Evolutionary conservation across 257 asterid genomes (phyloP), one percentile per base, ranked within the genome.

Genomic region (Fraxinus excelsior): DNA sequence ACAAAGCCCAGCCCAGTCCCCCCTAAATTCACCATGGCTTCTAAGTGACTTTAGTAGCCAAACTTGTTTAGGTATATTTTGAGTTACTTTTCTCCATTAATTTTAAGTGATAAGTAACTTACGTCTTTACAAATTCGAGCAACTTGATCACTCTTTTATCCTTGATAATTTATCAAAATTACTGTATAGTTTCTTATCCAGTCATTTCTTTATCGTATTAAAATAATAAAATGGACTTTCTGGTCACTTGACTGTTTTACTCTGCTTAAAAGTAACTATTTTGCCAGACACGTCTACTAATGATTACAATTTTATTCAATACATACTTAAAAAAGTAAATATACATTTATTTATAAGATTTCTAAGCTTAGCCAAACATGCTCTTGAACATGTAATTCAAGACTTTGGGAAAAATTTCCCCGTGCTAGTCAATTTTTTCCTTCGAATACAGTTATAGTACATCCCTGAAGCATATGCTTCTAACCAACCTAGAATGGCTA

Each of bases 401-500:
- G 66, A 31, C 28, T 58, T n/a, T 23, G 29, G 14, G 29, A 58
- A 51, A 51, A 4, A 2, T n/a, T n/a, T 21, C 28, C 28, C 31
- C 21, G 14, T 58, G 66, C 13, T 58, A 21, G 28, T 7, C 66
- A 58, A 70, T 49, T 67, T 23, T 71, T 56, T 18, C 9, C 49
- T 23, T 37, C 60, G 29, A 10, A 19, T 12, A 67, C 42, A 51
- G 64, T 6, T 18, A 21, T 3, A 29, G n/a, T 35, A 35, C 65
- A 70, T 23, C 58, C 70, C 64, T 26, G 62, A 35, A 34, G 35
- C 32, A 58, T 72, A 56, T 14, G 69, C 65, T n/a, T 46, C 72
- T 34, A 4, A 40, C 31, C 12, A 73, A 60, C 32, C 77, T 46
- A 38, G 60, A 73, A 38, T 56, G 74, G 18, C 73, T 29, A 71